Evolutionary conservation across 176 grass and related monocot species (phyloP), one percentile per base, ranked within the genome.

Genomic region (Juncus inflexus): DNA sequence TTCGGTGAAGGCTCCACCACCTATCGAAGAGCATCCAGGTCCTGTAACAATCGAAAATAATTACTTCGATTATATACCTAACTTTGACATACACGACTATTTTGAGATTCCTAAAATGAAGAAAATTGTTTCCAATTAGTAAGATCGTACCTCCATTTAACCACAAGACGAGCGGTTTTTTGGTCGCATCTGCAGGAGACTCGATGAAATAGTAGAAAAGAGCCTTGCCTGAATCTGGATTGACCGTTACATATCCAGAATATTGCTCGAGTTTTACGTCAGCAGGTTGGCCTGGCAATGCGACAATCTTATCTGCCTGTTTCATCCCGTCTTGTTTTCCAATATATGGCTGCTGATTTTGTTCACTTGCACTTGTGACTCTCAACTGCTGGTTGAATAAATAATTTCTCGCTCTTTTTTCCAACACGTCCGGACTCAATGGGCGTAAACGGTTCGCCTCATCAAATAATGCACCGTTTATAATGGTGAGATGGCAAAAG

Each of bases 191-290:
- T 53, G 70, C 14, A 41, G 70, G 70, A 19, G 86, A 77, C 81
- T 89, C 86, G 5, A 89, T 66, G 69, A 89, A 79, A 81, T 82
- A 85, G 11, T 89, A 89, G 81, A 89, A 81, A 36, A 89, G 77
- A 6, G 85, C 81, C 73, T 78, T 83, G 28, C 85, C 81, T 3
- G 76, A 81, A 60, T 55, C 35, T 59, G 79, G 67, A 39, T 88
- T 71, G 12, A 75, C 75, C 2, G 73, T 84, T 45, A 84, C 62
- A 4, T 84, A 84, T 12, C 85, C 85, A 0, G 85, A 76, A 64
- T 77, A 88, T 7, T 88, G 85, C 57, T 41, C 74, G 61, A 80
- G 83, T 16, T 16, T 12, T 9, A 41, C 15, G 47, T 66, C 47
- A 12, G 55, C 50, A 62, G 85, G 85, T 58, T 68, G 72, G 16